Evolutionary conservation across 768 basidiomycete genomes (phyloP).

Genomic region (Mycena epipterygia): DNA sequence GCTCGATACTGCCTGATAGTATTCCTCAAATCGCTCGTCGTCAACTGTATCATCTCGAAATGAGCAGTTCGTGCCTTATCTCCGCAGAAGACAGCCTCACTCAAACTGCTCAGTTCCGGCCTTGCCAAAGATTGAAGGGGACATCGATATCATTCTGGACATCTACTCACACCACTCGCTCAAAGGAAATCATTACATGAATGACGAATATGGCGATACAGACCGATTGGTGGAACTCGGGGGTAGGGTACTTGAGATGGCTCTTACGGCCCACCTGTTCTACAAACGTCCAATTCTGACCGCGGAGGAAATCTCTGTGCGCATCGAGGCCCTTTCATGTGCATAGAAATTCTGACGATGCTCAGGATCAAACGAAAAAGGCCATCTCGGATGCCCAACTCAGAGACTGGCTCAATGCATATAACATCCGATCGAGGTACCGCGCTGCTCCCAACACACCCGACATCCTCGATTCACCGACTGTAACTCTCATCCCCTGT

Average conservation of each 20-base stretch:
- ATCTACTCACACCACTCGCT: slow-evolving; percentile 67
- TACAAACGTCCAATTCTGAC: slow-evolving; percentile 57
- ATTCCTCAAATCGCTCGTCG: neutral
- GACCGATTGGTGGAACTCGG: slow-evolving; percentile 75
- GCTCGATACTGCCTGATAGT: too few species aligned
- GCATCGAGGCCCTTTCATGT: slow-evolving; percentile 23
- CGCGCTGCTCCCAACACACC: slow-evolving; percentile 58
- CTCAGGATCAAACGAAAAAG: slow-evolving; percentile 44
- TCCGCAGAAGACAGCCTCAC: neutral
- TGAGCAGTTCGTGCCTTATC: slow-evolving; percentile 7
- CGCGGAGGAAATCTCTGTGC: slow-evolving; percentile 60
- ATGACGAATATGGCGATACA: slow-evolving; percentile 68
- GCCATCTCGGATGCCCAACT: slow-evolving; percentile 56
- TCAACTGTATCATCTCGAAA: neutral
- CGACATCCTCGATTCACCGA: slow-evolving; percentile 51
- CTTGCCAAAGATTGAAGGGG: slow-evolving; percentile 69
- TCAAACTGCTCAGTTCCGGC: slow-evolving; percentile 49
- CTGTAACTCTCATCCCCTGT: slow-evolving; percentile 41
- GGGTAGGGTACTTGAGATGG: slow-evolving; percentile 62
- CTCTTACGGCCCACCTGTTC: slow-evolving; percentile 66
- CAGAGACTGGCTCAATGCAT: slow-evolving; percentile 63
- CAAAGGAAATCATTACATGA: slow-evolving; percentile 41
- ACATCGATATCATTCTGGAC: slow-evolving; percentile 67
- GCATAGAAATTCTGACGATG: neutral
- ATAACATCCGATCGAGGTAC: slow-evolving; percentile 67